These are phyloP conservation scores for Wickerhamomyces chaumierensis DNA, from an alignment of 805 yeast genomes.

Conservation along the genomic window DNA sequence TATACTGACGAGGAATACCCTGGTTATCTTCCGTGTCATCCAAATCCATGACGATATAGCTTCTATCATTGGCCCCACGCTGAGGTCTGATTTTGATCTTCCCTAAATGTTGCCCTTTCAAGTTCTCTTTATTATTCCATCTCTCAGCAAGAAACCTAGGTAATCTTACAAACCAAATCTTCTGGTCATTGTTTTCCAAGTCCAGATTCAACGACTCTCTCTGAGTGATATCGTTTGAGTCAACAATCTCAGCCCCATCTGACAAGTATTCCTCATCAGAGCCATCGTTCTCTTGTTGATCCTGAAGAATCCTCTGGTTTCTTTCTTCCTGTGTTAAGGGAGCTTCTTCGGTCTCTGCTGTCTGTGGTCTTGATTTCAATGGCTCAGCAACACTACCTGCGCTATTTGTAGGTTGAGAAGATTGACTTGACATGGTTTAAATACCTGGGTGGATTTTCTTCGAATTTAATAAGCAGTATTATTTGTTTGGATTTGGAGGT, in stretches of 20 bases:
- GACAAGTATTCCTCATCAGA: constrained; percentile 29
- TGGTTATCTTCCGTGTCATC: constrained; percentile 35
- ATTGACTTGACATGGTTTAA: too few relatives aligned
- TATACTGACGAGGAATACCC: constrained; percentile 76
- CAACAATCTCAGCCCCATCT: constrained; percentile 32
- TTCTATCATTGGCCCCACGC: constrained; percentile 5
- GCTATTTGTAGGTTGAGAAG: too few relatives aligned
- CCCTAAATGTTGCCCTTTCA: constrained; percentile 71
- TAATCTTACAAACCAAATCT: constrained; percentile 85
- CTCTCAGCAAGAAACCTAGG: constrained; percentile 78
- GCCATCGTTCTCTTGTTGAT: constrained; percentile 17
- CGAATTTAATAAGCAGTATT: too few relatives aligned
- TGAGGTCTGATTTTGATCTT: constrained; percentile 41
- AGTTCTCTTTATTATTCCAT: constrained; percentile 56
- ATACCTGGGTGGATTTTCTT: too few relatives aligned
- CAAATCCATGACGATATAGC: constrained; percentile 42
- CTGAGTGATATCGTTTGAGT: constrained; percentile 36
- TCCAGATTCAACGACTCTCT: constrained; percentile 70
- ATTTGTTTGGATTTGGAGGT: too few relatives aligned
- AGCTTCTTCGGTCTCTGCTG: constrained; percentile 4
- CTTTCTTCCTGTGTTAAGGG: constrained; percentile 2
- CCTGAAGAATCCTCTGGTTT: constrained; percentile 10
- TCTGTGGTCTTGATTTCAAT: neutral
- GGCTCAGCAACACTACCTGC: too few relatives aligned
- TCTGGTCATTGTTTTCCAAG: constrained; percentile 46